Conservation (phyloP, 2,329 filamentous ascomycete genomes). For the Lachnellula occidentalis region DNA sequence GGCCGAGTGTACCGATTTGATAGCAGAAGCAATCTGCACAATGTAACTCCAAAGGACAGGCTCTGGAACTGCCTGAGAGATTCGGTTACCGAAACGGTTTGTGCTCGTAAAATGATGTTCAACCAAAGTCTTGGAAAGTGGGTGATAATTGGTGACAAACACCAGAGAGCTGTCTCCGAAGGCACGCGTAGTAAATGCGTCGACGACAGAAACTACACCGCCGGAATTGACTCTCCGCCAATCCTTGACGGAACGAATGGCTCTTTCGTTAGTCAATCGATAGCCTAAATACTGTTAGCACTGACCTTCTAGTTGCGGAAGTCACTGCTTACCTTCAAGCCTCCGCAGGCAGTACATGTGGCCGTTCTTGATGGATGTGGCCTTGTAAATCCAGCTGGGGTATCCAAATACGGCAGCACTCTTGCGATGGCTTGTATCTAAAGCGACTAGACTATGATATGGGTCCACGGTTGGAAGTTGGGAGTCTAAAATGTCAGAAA, state of each 20-base stretch:
- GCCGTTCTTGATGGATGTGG: slow-evolving; percentile 80
- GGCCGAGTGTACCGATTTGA: slow-evolving; percentile 77
- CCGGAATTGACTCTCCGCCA: slow-evolving; percentile 84
- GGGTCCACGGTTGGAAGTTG: slow-evolving; percentile 76
- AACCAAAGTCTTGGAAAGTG: slow-evolving; percentile 80
- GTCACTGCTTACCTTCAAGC: slow-evolving; percentile 60
- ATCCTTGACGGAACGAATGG: slow-evolving; percentile 77
- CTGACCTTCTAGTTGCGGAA: slow-evolving; percentile 9
- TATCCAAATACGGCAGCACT: slow-evolving; percentile 78
- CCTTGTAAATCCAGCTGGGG: slow-evolving; percentile 93
- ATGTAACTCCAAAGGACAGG: slow-evolving; percentile 85
- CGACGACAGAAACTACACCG: slow-evolving; percentile 78
- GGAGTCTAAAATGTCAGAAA: slow-evolving; percentile 42
- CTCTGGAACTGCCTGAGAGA: slow-evolving; percentile 51
- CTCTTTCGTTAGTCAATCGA: slow-evolving; percentile 80
- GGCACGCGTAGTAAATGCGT: slow-evolving; percentile 86
- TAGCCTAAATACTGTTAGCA: slow-evolving; percentile 50
- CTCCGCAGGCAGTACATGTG: slow-evolving; percentile 82
- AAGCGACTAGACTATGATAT: slow-evolving; percentile 85
- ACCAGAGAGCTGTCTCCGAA: slow-evolving; percentile 95
- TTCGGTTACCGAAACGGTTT: slow-evolving; percentile 34
- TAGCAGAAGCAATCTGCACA: slow-evolving; percentile 80
- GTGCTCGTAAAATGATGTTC: slow-evolving; percentile 64
- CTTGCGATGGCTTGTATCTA: slow-evolving; percentile 77
- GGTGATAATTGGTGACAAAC: slow-evolving; percentile 90